Evolutionary conservation across 176 grass and related monocot genomes (phyloP), one percentile per base, ranked within the genome.

Genomic region (Elaeis guineensis): DNA sequence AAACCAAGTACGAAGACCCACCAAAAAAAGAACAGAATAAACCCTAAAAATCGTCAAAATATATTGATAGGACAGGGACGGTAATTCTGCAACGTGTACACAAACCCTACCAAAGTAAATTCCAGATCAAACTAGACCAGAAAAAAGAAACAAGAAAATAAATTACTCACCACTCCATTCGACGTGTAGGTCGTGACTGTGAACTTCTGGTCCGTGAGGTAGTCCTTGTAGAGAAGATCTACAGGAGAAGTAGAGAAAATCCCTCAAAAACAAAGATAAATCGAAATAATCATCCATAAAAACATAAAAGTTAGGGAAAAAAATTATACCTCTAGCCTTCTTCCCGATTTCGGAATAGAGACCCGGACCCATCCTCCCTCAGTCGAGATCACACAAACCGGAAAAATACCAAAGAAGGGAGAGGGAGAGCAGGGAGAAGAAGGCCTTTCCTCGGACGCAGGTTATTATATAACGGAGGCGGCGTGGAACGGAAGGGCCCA

Each of bases 301-400:
- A 52, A 50, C 15, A 2, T 12, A 22, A 6, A 49, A 25, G 11
- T 16, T 16, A 5, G 6, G 25, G 17, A 53, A 50, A 7, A 61
- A 53, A 19, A 7, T 1, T 21, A 58, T 35, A 91, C 92, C 92
- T 78, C 87, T 88, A 15, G 84, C 66, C 71, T 83, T 88, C 72
- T 76, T 97, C 57, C 87, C 87, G 71, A 91, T 89, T 61, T 97
- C 92, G 21, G 65, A 70, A 78, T 83, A 91, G 66, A 89, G 72
- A 44, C 92, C 87, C 3, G 81, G 87, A 9, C 80, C 87, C 92
- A 85, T 91, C 18, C 21, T 63, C 19, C 50, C 25, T 23, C 19
- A 6, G 51, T 63, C 59, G 28, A 73, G 58, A 63, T 44, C 18
- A 52, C 55, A 35, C 35, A 8, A 6, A 12, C 8, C 35, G 28